Evolutionary conservation across 1,139 yeast genomes (phyloP).

Genomic region (Hemisphaericaspora subhashii): DNA sequence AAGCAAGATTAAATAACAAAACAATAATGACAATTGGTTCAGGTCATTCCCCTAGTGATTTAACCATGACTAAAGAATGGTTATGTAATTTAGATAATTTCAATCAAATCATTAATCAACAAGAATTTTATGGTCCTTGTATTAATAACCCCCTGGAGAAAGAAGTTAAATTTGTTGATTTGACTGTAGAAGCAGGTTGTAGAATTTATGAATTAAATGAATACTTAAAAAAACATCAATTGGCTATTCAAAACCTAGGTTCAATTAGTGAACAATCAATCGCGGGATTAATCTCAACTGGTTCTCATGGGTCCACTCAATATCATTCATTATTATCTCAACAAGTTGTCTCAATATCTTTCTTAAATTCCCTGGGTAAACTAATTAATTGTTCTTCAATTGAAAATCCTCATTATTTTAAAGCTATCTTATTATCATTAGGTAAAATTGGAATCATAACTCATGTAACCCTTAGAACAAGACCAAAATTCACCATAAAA

Average conservation of each 20-base stretch:
- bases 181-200: constrained; percentile 91
- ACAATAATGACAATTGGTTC: constrained; percentile 88
- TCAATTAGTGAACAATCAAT: constrained; percentile 92
- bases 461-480: constrained; percentile 81
- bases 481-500: constrained; percentile 80
- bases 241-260: constrained; percentile 89
- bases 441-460: constrained; percentile 93
- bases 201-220: constrained; percentile 78
- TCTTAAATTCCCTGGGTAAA: constrained; percentile 75
- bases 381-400: constrained; percentile 67
- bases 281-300: constrained; percentile 94
- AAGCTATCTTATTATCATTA: constrained; percentile 81
- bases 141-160: constrained; percentile 17
- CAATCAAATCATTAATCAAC: constrained; percentile 50
- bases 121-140: constrained; percentile 37
- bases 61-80: constrained; percentile 91
- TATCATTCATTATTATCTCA: constrained; percentile 89
- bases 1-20: constrained; percentile 58
- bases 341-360: constrained; percentile 75
- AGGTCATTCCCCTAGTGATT: constrained; percentile 92
- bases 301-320: constrained; percentile 95
- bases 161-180: constrained; percentile 74
- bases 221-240: constrained; percentile 57
- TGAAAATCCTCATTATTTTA: constrained; percentile 68
- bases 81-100: constrained; percentile 80